Evolutionary conservation across 2,329 filamentous ascomycete species (phyloP), one percentile per base, ranked within the genome.

Genomic region (Colletotrichum phormii): DNA sequence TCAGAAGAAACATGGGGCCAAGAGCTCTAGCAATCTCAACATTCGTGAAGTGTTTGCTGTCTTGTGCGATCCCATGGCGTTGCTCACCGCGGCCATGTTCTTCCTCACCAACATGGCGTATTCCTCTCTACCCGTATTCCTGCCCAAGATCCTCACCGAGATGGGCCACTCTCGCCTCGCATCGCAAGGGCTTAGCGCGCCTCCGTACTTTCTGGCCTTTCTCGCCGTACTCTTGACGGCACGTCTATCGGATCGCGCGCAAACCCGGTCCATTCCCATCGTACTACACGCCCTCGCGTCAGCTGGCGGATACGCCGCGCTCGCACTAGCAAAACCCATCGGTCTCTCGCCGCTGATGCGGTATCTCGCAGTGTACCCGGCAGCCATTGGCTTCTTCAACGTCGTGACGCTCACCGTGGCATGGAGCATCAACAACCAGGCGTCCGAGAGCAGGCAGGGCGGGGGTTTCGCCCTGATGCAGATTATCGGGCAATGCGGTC

Each of bases 81-180:
- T 94, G 84, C 86, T 96, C 54, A 93, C 93, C 5, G 92, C 94
- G 1, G 82, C 90, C 77, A 97, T 97, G 89, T 94, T 97, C 86
- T 95, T 97, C 85, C 90, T 92, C 81, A 91, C 93, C 79, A 97
- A 98, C 82, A 93, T 97, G 80, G 93, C 95, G 13, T 98, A 97
- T 84, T 92, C 91, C 78, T 96, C 93, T 26, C 91, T 97, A 80
- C 95, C 95, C 3, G 94, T 97, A 61, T 97, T 97, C 80, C 88
- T 97, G 3, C 95, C 95, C 46, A 95, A 93, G 29, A 94, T 97
- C 74, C 88, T 97, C 59, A 85, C 87, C 72, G 89, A 92, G 79
- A 91, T 97, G 94, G 93, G 93, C 72, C 93, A 94, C 83, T 87
- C 89, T 46, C 82, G 88, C 1, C 83, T 93, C 2, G 84, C 89